Evolutionary conservation across 2,329 filamentous ascomycete genomes (phyloP), one percentile per base, ranked within the genome.

Genomic region (Dactylonectria estremocensis): DNA sequence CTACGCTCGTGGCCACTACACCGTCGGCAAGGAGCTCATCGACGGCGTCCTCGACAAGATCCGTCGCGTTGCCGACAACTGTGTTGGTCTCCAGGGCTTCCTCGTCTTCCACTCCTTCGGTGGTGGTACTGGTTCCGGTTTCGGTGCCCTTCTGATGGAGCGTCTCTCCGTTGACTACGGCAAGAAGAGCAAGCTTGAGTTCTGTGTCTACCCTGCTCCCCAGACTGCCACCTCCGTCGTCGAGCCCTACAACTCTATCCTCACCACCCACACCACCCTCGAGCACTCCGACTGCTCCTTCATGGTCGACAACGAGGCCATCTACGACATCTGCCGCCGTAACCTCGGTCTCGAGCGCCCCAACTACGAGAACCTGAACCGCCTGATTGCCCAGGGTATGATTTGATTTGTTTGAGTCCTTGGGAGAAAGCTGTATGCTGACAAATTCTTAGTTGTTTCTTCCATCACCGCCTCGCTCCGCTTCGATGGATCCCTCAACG

Each of bases 181-280:
- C 88, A 99, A 99, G 92, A 99, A 99, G 92, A 97, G 93, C 90
- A 99, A 99, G 92, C 91, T 99, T 73, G 96, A 99, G 86, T 99
- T 99, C 90, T 97, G 95, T 80, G 95, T 99, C 80, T 99, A 99
- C 88, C 96, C 96, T 80, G 95, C 96, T 76, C 96, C 96, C 68
- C 95, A 97, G 88, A 96, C 96, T 76, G 94, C 95, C 77, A 98
- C 95, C 79, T 97, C 96, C 50, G 95, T 99, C 69, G 96, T 99
- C 73, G 96, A 99, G 91, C 96, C 96, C 69, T 99, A 99, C 91
- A 99, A 99, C 91, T 98, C 96, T 59, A 98, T 98, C 82, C 91
- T 99, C 76, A 98, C 96, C 78, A 98, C 96, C 72, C 96, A 99
- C 91, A 98, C 95, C 81, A 98, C 96, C 73, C 92, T 99, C 65